phyloP scores from a whole-genome alignment of 2,329 filamentous ascomycete species.

The Arthrinium puccinioides region DNA sequence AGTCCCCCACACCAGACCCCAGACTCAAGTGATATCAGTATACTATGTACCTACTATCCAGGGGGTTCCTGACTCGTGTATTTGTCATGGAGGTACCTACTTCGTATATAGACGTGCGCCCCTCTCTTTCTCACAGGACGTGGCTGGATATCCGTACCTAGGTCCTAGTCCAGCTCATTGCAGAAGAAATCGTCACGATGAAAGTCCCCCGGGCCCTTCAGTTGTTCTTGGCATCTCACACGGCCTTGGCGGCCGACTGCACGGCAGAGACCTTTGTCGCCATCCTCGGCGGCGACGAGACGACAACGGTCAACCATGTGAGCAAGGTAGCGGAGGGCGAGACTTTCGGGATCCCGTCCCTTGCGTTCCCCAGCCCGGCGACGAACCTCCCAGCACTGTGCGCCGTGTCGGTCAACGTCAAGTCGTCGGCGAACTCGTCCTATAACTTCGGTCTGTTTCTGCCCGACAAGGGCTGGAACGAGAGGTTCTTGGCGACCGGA shows the following conservation, averaged over 20 bases:
- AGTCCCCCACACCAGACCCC: too few species aligned
- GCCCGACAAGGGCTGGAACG: constrained; percentile 21
- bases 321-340: constrained; percentile 15
- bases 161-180: too few species aligned
- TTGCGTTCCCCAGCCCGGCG: constrained; percentile 15
- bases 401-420: constrained; percentile 21
- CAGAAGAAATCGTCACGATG: neutral
- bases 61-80: neutral
- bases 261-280: constrained; percentile 12
- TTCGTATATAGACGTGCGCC: too few species aligned
- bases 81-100: too few species aligned
- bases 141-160: too few species aligned
- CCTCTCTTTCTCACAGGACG: neutral
- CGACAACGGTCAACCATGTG: constrained; percentile 16
- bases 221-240: too few species aligned
- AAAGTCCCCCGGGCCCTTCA: neutral
- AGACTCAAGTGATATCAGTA: too few species aligned
- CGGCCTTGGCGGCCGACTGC: constrained; percentile 15
- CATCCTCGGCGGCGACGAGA: constrained; percentile 12
- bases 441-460: constrained; percentile 24
- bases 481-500: constrained; percentile 18
- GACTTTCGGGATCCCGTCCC: constrained; percentile 17
- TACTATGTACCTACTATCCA: neutral
- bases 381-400: constrained; percentile 20
- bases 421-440: constrained; percentile 18